phyloP scores from a whole-genome alignment of 2,329 filamentous ascomycete species.

The Talaromyces sp. region DNA sequence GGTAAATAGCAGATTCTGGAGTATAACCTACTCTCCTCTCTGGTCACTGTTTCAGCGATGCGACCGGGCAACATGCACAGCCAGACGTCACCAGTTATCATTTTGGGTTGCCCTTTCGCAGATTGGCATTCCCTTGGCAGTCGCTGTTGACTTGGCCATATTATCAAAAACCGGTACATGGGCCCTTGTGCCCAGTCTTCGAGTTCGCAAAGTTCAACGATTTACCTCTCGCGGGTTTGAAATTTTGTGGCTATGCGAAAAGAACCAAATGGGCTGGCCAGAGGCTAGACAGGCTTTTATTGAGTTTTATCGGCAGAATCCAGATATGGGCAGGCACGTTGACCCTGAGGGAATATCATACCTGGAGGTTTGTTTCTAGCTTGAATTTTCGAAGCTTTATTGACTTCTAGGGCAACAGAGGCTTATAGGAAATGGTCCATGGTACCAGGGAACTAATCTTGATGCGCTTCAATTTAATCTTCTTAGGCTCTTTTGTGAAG shows the following conservation, averaged over 20 bases:
- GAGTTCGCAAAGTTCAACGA: background rate
- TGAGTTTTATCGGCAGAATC: background rate
- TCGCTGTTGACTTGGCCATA: background rate
- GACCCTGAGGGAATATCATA: background rate
- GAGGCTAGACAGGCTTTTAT: background rate
- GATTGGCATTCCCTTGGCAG: background rate
- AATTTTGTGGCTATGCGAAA: background rate
- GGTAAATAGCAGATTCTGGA: background rate
- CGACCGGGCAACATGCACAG: background rate
- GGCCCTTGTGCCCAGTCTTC: background rate
- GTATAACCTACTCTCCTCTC: background rate
- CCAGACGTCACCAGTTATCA: background rate
- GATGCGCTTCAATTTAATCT: background rate
- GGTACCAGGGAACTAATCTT: no score
- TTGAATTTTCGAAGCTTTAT: background rate
- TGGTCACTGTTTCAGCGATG: background rate
- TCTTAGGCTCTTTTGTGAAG: background rate
- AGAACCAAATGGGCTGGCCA: background rate
- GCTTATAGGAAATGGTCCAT: background rate
- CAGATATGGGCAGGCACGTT: background rate
- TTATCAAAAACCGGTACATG: background rate
- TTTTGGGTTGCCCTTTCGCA: background rate
- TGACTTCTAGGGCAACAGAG: background rate
- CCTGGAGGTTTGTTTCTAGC: background rate
- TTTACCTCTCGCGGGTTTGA: background rate